Evolutionary conservation across 768 basidiomycete species (phyloP), one percentile per base, ranked within the genome.

Genomic region (Postia placenta): DNA sequence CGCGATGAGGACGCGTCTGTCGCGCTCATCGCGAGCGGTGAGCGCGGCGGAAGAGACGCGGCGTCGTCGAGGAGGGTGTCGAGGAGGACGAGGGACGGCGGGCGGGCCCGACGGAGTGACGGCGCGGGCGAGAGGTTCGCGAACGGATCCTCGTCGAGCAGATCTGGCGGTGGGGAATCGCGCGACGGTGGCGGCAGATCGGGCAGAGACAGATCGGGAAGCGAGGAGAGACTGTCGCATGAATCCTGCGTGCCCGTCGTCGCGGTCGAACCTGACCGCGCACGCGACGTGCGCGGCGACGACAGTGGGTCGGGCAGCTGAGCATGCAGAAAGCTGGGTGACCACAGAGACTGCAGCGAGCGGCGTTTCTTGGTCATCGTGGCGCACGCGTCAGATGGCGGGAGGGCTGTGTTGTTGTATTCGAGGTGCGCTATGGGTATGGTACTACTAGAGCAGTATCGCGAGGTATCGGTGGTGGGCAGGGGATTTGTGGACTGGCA

Each of bases 71-170:
- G 27, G 40, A 51, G 45, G 11, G 58, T 35, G 35, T 55, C 49
- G 48, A 53, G 49, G 36, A 56, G 41, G 27, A 56, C 56, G 37
- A 55, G 49, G 24, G 47, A 51, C 2, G 57, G 35, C 20, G 53
- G 40, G 20, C 55, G 54, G 30, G 47, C 45, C 12, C 49, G 54
- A n/a, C 55, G 49, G 14, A 54, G 11, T 7, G 58, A 54, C 20
- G 51, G 57, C 23, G 59, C 52, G 24, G 64, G 58, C 0, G 73
- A 67, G 12, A 83, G 69, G 52, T 81, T 79, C 19, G 86, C 86
- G 56, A 88, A 88, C 1, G 86, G 86, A 57, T 88, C 86, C 45
- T 83, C 80, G 56, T 87, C 85, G 22, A 85, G 68, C 17, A 86
- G 70, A 56, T 65, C 59, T 7, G 64, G 58, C 15, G 68, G 60